A percentile compares a stretch with the other conserved stretches of the same genome.
phyloP scores from a whole-genome alignment of 208 protist genomes.

The Plasmodiophora brassicae region DNA sequence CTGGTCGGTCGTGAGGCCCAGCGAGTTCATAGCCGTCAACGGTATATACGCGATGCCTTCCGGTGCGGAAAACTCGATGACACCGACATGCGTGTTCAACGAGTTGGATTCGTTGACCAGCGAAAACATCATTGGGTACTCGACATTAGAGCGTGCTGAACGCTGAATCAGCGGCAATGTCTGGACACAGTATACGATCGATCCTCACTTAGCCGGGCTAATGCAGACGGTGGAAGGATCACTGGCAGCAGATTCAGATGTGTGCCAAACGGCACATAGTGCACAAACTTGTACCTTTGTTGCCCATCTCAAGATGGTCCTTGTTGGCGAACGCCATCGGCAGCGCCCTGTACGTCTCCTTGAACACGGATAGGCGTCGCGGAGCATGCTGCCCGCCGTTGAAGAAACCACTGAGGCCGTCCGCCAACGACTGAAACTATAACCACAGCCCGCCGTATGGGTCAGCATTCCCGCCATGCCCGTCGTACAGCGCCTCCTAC shows the following conservation, averaged over 20 bases:
- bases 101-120: not conserved
- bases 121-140: slow-evolving; percentile 25
- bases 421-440: slow-evolving; percentile 3
- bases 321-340: slow-evolving; percentile 9
- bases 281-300: not conserved
- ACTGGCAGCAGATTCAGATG: not conserved
- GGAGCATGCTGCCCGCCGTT: not conserved
- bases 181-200: not conserved
- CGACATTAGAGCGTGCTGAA: not conserved
- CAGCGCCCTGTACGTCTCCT: not conserved
- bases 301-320: slow-evolving; percentile 18
- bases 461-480: too few species aligned
- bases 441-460: too few species aligned
- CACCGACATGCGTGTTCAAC: not conserved
- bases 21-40: not conserved
- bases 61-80: slow-evolving; percentile 12
- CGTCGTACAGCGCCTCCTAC: too few species aligned
- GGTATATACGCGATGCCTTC: slow-evolving; percentile 11
- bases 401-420: not conserved
- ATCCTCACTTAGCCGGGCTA: not conserved
- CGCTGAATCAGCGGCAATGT: not conserved
- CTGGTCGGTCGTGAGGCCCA: not conserved
- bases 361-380: not conserved
- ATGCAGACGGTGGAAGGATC: not conserved
- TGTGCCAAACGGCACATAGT: not conserved